Conservation (phyloP, 1,139 yeast species). For the Taphrina populina region DNA sequence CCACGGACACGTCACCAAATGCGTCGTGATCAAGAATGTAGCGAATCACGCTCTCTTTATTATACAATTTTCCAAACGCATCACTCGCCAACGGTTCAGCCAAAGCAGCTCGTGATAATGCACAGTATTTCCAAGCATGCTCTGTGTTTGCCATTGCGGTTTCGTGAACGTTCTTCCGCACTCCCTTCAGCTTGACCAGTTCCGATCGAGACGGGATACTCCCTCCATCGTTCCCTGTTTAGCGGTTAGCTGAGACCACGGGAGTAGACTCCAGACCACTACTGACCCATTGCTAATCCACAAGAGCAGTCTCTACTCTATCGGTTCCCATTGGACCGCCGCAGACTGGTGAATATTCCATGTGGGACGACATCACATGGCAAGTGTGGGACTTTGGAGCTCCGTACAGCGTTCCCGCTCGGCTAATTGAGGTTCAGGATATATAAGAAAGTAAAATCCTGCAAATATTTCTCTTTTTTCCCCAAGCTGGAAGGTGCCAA, state of each 20-base stretch:
- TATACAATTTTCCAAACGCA: constrained; percentile 65
- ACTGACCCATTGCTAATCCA: too few species aligned
- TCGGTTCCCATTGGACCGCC: too few species aligned
- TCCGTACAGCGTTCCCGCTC: too few species aligned
- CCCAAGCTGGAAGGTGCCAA: constrained; percentile 30
- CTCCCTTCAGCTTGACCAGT: constrained; percentile 42
- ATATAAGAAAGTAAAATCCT: too few species aligned
- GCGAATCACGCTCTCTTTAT: constrained; percentile 66
- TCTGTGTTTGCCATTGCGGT: constrained; percentile 40
- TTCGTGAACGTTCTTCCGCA: constrained; percentile 38
- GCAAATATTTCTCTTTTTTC: too few species aligned
- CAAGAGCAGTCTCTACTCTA: too few species aligned
- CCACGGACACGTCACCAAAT: constrained; percentile 43
- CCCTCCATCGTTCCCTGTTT: constrained; percentile 56
- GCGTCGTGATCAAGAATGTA: constrained; percentile 51
- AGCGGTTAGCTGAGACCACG: too few species aligned
- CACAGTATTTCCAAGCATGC: constrained; percentile 51
- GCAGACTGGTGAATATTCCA: too few species aligned
- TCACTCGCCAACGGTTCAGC: constrained; percentile 65
- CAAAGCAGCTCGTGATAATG: constrained; percentile 49
- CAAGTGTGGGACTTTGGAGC: too few species aligned
- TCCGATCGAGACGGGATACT: constrained; percentile 53
- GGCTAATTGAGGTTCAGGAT: too few species aligned
- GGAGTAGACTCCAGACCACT: too few species aligned
- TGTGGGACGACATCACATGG: too few species aligned